A percentile compares a stretch with the other conserved stretches of the same genome.
Evolutionary conservation across 345 rosid species (phyloP).

Genomic region (Citrus reticulata): DNA sequence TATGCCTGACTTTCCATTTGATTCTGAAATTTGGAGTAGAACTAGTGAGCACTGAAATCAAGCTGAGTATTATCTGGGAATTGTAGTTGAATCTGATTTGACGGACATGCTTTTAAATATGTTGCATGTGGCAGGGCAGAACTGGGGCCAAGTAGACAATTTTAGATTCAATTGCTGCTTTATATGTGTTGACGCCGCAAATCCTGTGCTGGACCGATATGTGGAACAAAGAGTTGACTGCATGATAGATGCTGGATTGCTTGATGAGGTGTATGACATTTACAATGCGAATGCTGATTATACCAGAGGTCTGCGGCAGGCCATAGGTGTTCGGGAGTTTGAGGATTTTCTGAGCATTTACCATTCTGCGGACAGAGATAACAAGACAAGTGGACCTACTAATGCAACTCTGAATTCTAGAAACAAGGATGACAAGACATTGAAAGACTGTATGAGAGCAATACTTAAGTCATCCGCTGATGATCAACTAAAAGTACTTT

Average conservation of each 20-base stretch:
- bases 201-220: slow-evolving; percentile 56
- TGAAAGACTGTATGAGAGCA: slow-evolving; percentile 42
- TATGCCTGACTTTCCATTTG: not conserved
- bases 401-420: slow-evolving; percentile 20
- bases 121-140: slow-evolving; percentile 78
- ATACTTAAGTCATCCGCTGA: slow-evolving; percentile 30
- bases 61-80: not conserved
- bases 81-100: not conserved
- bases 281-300: slow-evolving; percentile 60
- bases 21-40: not conserved
- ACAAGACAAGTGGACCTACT: slow-evolving; percentile 14
- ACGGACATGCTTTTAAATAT: slow-evolving; percentile 19
- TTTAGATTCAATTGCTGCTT: slow-evolving; percentile 72
- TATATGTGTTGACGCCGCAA: slow-evolving; percentile 67
- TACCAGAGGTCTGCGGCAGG: slow-evolving; percentile 81
- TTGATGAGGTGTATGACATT: slow-evolving; percentile 70
- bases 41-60: not conserved
- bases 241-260: slow-evolving; percentile 81
- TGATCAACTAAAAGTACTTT: slow-evolving; percentile 37
- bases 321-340: slow-evolving; percentile 91
- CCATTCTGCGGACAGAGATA: slow-evolving; percentile 18
- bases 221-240: slow-evolving; percentile 81
- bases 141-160: slow-evolving; percentile 75
- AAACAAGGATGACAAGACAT: slow-evolving; percentile 24
- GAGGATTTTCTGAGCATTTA: slow-evolving; percentile 47